Conservation (phyloP, 2,329 filamentous ascomycete genomes). For the Catunica adiposa region DNA sequence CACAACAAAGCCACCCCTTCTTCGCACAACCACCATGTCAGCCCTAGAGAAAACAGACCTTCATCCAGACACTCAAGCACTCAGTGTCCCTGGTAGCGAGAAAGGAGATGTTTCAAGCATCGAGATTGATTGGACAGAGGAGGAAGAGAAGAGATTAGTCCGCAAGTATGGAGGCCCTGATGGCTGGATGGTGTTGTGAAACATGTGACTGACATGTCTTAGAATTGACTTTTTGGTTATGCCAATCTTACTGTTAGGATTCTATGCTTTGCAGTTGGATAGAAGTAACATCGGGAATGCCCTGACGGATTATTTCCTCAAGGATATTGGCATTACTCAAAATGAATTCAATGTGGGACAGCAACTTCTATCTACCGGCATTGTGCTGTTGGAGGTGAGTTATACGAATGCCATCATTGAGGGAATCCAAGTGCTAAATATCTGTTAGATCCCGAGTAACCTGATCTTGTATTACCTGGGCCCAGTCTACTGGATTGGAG, state of each 20-base stretch:
- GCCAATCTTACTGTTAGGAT: slow-evolving; percentile 29
- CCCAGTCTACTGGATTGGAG: slow-evolving; percentile 29
- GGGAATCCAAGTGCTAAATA: background rate
- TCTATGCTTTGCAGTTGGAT: slow-evolving; percentile 28
- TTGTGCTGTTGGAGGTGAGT: slow-evolving; percentile 26
- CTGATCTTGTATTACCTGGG: slow-evolving; percentile 30
- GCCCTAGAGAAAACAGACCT: background rate
- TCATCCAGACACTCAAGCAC: background rate
- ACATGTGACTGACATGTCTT: background rate
- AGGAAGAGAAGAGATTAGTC: slow-evolving; percentile 19
- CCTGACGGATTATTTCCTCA: slow-evolving; percentile 31
- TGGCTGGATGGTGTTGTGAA: background rate
- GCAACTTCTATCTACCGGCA: slow-evolving; percentile 33
- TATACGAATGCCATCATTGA: background rate
- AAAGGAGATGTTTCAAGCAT: background rate
- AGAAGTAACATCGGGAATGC: slow-evolving; percentile 28
- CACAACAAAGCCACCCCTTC: too few relatives aligned
- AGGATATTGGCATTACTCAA: slow-evolving; percentile 32
- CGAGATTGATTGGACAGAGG: slow-evolving; percentile 17
- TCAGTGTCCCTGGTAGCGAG: background rate
- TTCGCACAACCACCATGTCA: background rate
- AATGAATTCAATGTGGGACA: slow-evolving; percentile 37
- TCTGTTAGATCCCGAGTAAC: slow-evolving; percentile 29
- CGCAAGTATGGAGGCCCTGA: slow-evolving; percentile 17
- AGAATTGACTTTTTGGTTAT: slow-evolving; percentile 31